Percentiles rank a stretch among this genome's conserved stretches.
Evolutionary conservation across 768 basidiomycete genomes (phyloP).

Genomic region (Lactarius tabidus): DNA sequence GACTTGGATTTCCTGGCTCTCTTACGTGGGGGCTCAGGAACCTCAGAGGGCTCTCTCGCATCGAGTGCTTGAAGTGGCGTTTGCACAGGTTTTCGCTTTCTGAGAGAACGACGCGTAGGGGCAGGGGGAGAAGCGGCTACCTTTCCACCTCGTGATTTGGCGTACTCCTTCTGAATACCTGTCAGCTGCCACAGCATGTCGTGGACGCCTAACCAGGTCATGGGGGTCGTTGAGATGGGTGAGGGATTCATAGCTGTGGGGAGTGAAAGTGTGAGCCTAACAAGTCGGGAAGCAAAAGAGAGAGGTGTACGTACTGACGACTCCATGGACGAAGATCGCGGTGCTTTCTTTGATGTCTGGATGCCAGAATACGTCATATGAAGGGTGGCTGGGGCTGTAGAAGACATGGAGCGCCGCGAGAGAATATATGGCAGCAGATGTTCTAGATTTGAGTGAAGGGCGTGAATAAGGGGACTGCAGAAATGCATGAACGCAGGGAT

Average conservation of each 20-base stretch:
- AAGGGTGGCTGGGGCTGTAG: constrained; percentile 23
- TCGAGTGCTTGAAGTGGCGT: constrained; percentile 6
- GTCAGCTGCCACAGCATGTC: constrained; percentile 27
- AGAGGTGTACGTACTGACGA: constrained; percentile 23
- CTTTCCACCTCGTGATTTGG: constrained; percentile 16
- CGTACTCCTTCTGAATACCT: constrained; percentile 23
- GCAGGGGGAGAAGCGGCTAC: not conserved
- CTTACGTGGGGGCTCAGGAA: constrained; percentile 23
- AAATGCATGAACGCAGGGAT: constrained; percentile 22
- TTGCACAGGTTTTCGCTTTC: constrained; percentile 23
- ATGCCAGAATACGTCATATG: constrained; percentile 24
- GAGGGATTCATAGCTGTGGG: constrained; percentile 8
- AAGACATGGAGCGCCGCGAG: constrained; percentile 24
- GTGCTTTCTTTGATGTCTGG: constrained; percentile 19
- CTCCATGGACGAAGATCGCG: constrained; percentile 18
- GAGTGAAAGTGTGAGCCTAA: constrained; percentile 3
- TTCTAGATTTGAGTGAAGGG: constrained; percentile 10
- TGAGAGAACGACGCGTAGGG: constrained; percentile 20
- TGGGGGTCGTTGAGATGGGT: constrained; percentile 21
- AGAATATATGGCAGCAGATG: constrained; percentile 22
- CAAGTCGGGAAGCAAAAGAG: not conserved
- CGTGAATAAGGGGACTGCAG: constrained; percentile 18
- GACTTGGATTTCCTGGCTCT: constrained; percentile 12
- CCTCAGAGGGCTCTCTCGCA: constrained; percentile 17
- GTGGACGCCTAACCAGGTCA: constrained; percentile 22